Conservation (phyloP, 1,284 basidiomycete species). For the Trichosporon coremiiforme region DNA sequence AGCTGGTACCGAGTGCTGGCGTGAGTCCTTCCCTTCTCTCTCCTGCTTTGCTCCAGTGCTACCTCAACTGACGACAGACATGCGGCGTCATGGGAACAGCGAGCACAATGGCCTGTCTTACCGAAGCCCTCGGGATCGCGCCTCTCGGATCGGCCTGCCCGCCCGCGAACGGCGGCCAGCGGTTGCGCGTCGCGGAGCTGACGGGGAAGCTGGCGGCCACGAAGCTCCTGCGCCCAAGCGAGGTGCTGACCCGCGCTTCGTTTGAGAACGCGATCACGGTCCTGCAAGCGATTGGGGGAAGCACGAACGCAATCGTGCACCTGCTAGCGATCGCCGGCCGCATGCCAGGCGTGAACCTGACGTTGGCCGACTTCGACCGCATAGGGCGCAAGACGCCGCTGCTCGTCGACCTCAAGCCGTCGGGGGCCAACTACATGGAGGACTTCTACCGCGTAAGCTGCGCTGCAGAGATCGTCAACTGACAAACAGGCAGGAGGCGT, state of each 20-base stretch:
- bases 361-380: slow-evolving; percentile 55
- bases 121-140: slow-evolving; percentile 51
- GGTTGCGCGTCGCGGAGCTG: slow-evolving; percentile 50
- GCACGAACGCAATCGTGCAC: slow-evolving; percentile 59
- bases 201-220: slow-evolving; percentile 39
- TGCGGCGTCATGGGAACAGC: slow-evolving; percentile 56
- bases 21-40: slow-evolving; percentile 32
- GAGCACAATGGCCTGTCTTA: slow-evolving; percentile 54
- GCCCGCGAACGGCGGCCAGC: slow-evolving; percentile 47
- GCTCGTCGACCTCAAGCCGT: slow-evolving; percentile 58
- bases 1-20: slow-evolving; percentile 51
- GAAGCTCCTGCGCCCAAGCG: slow-evolving; percentile 46
- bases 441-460: slow-evolving; percentile 53
- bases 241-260: slow-evolving; percentile 55
- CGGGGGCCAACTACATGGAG: slow-evolving; percentile 57
- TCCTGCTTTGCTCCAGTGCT: no score
- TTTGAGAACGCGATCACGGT: slow-evolving; percentile 59
- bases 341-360: slow-evolving; percentile 51
- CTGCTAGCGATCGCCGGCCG: slow-evolving; percentile 58
- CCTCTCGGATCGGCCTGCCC: slow-evolving; percentile 51
- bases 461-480: neutral
- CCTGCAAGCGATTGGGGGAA: slow-evolving; percentile 57
- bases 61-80: slow-evolving; percentile 34
- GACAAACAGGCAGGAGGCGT: slow-evolving; percentile 54
- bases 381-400: slow-evolving; percentile 56